Evolutionary conservation across 2,329 filamentous ascomycete genomes (phyloP), one percentile per base, ranked within the genome.

Genomic region (Didymella segeticola): DNA sequence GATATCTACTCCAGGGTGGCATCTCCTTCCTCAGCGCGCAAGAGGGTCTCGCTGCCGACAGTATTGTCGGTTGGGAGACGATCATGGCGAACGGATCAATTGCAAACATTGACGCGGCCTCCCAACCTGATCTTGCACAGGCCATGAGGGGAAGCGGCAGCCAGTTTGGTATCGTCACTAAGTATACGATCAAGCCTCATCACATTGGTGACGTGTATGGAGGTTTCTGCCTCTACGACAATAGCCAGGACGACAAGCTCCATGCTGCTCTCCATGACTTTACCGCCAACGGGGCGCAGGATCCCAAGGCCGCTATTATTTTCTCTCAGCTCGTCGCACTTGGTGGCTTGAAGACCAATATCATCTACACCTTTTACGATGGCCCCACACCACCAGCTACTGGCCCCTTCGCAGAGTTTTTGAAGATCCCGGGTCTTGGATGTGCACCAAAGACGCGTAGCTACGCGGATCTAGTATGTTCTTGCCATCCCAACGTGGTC

Each of bases 121-220:
- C 48, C 12, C 56, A 70, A n/a, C 64, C 67, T 6, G 69, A 74
- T 30, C 63, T 74, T n/a, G 71, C 68, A 42, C 70, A 62, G 53
- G 71, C 70, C 4, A 66, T 74, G 57, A 58, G 67, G 29, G 70
- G 70, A 17, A 62, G 59, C 25, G 62, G 65, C 12, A 58, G 58
- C 19, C 61, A 63, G 15, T 68, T 68, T 30, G 66, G 73, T 64
- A 64, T 68, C 15, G 63, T 69, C 12, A 68, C 66, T 2, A 57
- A 62, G 29, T 68, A 61, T 43, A 67, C 60, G 11, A 46, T 63
- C 47, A 64, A 64, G 23, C 49, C 56, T 14, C 61, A 63, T 39
- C 59, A 57, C 8, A 63, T 67, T 41, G 71, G 63, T 20, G 49
- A 74, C 41, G 68, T 77, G 17, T 78, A 74, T 73, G 76, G 76